A percentile compares a stretch with the other conserved stretches of the same genome.
Evolutionary conservation across 1,139 yeast species (phyloP).

Genomic region (Geotrichum citri-aurantii): DNA sequence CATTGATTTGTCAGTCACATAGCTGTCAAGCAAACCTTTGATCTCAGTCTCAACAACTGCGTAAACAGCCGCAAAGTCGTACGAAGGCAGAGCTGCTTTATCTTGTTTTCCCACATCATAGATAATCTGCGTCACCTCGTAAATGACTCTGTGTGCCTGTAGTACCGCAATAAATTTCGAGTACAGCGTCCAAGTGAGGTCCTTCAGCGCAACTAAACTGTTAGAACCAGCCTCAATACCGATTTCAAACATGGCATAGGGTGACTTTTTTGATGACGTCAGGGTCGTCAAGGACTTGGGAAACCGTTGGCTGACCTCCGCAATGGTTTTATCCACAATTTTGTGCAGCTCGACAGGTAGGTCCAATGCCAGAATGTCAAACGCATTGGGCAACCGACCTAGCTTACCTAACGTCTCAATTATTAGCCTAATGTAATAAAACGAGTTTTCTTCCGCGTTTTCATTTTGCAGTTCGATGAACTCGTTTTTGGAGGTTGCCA

Average conservation of each 20-base stretch:
- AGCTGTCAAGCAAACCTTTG: constrained; percentile 49
- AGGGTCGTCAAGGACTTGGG: constrained; percentile 30
- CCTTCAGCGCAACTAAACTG: constrained; percentile 56
- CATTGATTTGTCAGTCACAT: constrained; percentile 36
- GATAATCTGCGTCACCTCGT: constrained; percentile 46
- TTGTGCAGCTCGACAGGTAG: constrained; percentile 46
- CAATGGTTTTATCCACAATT: constrained; percentile 56
- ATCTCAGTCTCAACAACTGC: constrained; percentile 52
- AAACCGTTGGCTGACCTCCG: constrained; percentile 55
- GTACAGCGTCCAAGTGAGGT: constrained; percentile 64
- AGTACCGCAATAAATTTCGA: constrained; percentile 56
- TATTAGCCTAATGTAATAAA: constrained; percentile 50
- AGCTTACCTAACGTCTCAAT: constrained; percentile 56
- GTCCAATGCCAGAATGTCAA: constrained; percentile 50
- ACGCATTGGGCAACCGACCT: constrained; percentile 57
- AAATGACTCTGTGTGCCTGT: constrained; percentile 64
- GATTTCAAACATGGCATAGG: constrained; percentile 23
- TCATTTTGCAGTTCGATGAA: constrained; percentile 26
- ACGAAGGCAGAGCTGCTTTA: constrained; percentile 27
- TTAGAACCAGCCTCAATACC: constrained; percentile 40
- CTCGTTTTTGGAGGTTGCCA: constrained; percentile 31
- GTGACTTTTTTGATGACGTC: constrained; percentile 8
- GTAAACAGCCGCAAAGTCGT: constrained; percentile 56
- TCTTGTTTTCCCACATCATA: constrained; percentile 25
- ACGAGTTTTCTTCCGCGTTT: constrained; percentile 46